Evolutionary conservation across 495 filamentous ascomycete genomes (phyloP), one percentile per base, ranked within the genome.

Genomic region (Geopyxis carbonaria): DNA sequence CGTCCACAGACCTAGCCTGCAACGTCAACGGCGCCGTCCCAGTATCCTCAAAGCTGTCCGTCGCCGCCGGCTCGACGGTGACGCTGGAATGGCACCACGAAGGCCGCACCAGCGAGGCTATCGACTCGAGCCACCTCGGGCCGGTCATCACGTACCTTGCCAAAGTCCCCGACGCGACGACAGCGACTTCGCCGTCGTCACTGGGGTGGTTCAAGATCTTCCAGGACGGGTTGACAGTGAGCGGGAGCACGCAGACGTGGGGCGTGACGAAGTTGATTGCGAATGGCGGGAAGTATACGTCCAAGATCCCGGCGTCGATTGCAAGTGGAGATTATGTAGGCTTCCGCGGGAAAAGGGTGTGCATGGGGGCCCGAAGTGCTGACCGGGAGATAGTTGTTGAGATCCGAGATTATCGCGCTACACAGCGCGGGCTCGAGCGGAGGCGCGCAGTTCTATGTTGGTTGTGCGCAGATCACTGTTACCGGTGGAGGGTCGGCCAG

Each of bases 121-220:
- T 69, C 38, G 66, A 55, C 29, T 44, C 55, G 21, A 59, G 59
- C 1, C 66, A 70, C 50, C 48, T 60, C 15, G 67, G 67, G 3
- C 66, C 67, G 30, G 47, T 68, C 44, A 50, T 65, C 32, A 60
- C 56, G 27, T 70, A 68, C 50, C 60, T 70, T 24, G 65, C 66
- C 0, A 69, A 69, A 53, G 67, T 72, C 1, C 59, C 63, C 47
- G 62, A 64, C 50, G 57, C 60, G 1, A 59, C 59, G 15, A 62
- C 63, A 13, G 34, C 50, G 14, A 58, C 50, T 27, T 57, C 61
- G 45, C 63, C 64, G 1, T 40, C 51, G 4, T 49, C 46, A 8
- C 35, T 61, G 46, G 58, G 61, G 46, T 69, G 64, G 66, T 53
- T 63, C 55, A 70, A 69, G 61, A 61, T 70, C 44, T 60, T 57